Evolutionary conservation across 495 filamentous ascomycete species (phyloP), one percentile per base, ranked within the genome.

Genomic region (Hypoxylon cercidicola): DNA sequence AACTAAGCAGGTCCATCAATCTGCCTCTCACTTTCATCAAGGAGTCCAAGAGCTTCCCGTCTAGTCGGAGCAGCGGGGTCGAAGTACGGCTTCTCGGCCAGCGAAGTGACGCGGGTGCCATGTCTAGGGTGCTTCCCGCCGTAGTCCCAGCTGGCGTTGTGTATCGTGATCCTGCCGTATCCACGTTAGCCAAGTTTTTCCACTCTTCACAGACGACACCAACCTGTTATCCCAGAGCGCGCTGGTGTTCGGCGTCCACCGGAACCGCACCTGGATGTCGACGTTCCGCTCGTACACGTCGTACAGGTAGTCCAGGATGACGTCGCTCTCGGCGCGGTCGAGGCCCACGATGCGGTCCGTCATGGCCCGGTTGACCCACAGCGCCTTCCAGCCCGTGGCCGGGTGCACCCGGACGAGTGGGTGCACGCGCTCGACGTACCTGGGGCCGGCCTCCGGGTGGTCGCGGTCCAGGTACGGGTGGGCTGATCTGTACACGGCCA

Each of bases 371-470:
- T 90, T 90, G 3, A 90, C 88, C 84, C 84, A 90, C 2, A 90
- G 78, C 1, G 87, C 81, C 71, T 88, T 89, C 87, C 87, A 89
- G 11, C 88, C 88, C 0, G 88, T 90, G 0, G 83, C 88, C 3
- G 88, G 89, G 71, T 92, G 89, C 8, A 89, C 85, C 3, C 89
- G 83, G 10, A 92, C 88, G 20, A 92, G 74, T 0, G 88, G 88
- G 70, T 91, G 89, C 28, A 83, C 78, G 16, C 88, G 82, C 71
- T 90, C 87, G 21, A 91, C 74, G 68, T 78, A 84, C 66, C 87
- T 82, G 0, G 88, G 88, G 0, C 89, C 89, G 2, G 82, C 82
- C 1, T 77, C 77, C 1, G 87, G 86, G 60, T 88, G 70, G 25
- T 86, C 76, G 28, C 88, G 83, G 69, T 90, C 87, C 2, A 92